Conservation (phyloP, 148 eudicot genomes). For the Rhododendron griersonianum region DNA sequence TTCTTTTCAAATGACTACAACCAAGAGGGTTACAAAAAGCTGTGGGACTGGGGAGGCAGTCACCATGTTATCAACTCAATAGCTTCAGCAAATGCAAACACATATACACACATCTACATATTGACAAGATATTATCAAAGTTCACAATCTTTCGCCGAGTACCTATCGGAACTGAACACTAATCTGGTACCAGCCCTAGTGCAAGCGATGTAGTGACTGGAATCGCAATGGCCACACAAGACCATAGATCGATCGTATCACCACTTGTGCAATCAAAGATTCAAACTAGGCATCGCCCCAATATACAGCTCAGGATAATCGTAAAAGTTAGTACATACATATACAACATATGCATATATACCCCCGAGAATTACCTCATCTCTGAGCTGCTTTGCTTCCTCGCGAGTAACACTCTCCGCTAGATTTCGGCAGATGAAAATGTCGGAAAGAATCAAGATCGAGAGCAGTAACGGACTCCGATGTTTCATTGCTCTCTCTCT, state of each 20-base stretch:
- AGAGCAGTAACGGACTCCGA: slow-evolving; percentile 3
- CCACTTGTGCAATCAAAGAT: not conserved
- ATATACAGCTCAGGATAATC: not conserved
- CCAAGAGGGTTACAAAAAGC: not conserved
- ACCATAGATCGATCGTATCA: not conserved
- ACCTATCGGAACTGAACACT: not conserved
- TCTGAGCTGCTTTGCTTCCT: slow-evolving; percentile 75
- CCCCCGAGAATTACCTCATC: slow-evolving; percentile 55
- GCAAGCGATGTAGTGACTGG: not conserved
- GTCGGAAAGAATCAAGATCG: slow-evolving; percentile 24
- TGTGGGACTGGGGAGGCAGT: not conserved
- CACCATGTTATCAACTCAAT: not conserved
- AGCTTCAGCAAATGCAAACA: not conserved
- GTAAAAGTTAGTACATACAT: not conserved
- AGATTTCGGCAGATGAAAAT: slow-evolving; percentile 27
- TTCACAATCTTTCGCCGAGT: too few species aligned
- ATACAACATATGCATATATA: not conserved
- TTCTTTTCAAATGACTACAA: not conserved
- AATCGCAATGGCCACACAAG: not conserved
- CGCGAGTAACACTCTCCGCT: slow-evolving; percentile 63
- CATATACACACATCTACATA: not conserved
- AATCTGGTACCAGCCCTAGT: not conserved
- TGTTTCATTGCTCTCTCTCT: slow-evolving; percentile 10
- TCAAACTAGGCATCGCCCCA: not conserved
- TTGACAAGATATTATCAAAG: not conserved